Evolutionary conservation across 1,139 yeast genomes (phyloP), one percentile per base, ranked within the genome.

Genomic region (Magnusiomyces fungicola): DNA sequence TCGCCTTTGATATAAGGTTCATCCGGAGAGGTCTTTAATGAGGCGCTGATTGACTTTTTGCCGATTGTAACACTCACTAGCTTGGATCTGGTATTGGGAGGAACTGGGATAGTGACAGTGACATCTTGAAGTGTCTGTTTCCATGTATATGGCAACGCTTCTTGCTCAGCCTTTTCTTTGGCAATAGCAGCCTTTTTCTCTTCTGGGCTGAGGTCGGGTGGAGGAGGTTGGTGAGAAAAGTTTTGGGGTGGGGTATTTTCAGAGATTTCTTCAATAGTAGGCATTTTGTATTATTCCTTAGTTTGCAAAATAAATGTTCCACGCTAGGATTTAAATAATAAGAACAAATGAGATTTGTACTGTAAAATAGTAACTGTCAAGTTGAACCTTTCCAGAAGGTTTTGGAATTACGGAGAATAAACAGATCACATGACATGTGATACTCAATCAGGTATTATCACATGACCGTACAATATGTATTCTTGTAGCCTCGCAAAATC

Each of bases 41-140:
- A 53, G 6, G 62, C 70, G 2, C 50, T 49, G 32, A 70, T 48
- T n/a, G 55, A 48, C 14, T 50, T 56, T 18, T 60, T 58, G 5
- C 45, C 46, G 27, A 72, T 56, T 1, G 51, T 52, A 22, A 70
- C 67, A 2, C 53, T 50, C 3, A 72, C 48, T 30, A 61, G 58
- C 50, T 69, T 70, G 41, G 70, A 71, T 5, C 72, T 60, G 0
- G 72, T 67, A 12, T 64, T 65, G 1, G 56, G 46, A 1, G 68
- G 61, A 14, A 72, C 57, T 4, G 67, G 65, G 2, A 68, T 47
- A 1, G 62, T 45, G 18, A 72, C 61, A 0, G 72, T 71, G 14
- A 72, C 64, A 37, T 72, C 76, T 51, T 63, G 66, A 25, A 72
- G 62, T 2, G 76, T 72, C 50, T 72, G 76, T 22, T 61, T 59